Evolutionary conservation across 2,329 filamentous ascomycete species (phyloP).

Genomic region (Penicillium griseofulvum): DNA sequence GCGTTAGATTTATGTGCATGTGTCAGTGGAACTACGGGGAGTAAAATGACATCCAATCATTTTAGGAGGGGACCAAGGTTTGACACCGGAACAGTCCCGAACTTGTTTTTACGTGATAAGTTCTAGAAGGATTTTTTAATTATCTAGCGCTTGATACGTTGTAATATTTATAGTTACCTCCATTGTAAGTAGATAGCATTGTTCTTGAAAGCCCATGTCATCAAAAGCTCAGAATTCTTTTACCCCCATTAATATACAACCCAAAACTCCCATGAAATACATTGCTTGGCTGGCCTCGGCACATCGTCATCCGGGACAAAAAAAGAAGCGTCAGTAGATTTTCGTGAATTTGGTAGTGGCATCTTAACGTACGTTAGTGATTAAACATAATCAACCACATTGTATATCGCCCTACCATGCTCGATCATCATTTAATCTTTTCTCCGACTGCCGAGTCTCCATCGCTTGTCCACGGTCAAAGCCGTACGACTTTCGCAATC

Average conservation of each 20-base stretch:
- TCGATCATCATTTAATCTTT: not conserved
- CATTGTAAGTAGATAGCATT: too few species aligned
- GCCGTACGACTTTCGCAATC: slow-evolving; percentile 20
- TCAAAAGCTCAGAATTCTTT: not conserved
- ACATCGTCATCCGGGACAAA: not conserved
- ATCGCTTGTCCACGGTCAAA: slow-evolving; percentile 7
- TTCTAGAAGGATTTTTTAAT: not conserved
- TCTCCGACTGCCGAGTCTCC: not conserved
- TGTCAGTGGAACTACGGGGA: not conserved
- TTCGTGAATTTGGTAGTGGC: not conserved
- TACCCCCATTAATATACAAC: not conserved
- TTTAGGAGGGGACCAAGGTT: too few species aligned
- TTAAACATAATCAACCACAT: not conserved
- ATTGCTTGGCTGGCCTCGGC: not conserved
- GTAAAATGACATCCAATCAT: not conserved
- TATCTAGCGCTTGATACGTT: too few species aligned
- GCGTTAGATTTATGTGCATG: slow-evolving; percentile 4
- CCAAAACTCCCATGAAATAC: not conserved
- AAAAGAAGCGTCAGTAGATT: not conserved
- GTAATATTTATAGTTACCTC: not conserved
- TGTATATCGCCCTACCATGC: not conserved
- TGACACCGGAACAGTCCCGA: not conserved
- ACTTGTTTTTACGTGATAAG: not conserved
- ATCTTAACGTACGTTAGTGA: not conserved
- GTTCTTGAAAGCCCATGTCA: not conserved